These are phyloP conservation scores for Teratosphaeria zuluensis DNA, from an alignment of 2,329 filamentous ascomycete species.

Conservation along the genomic window DNA sequence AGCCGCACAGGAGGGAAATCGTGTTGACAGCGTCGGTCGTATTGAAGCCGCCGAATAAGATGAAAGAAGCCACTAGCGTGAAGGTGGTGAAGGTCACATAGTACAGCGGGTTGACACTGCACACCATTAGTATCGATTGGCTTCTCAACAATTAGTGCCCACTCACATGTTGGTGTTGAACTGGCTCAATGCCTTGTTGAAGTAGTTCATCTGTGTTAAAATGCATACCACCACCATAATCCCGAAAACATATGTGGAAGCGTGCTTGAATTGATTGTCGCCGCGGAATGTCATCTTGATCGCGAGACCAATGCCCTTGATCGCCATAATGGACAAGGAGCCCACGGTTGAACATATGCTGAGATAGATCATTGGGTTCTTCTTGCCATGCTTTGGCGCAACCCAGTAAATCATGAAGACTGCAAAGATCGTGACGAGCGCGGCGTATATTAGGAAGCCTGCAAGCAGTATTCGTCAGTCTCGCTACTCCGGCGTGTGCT, in stretches of 20 bases:
- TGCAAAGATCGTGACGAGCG: slow-evolving; percentile 71
- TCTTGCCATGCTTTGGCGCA: slow-evolving; percentile 80
- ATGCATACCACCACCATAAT: slow-evolving; percentile 92
- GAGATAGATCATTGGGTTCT: slow-evolving; percentile 90
- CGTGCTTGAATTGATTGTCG: slow-evolving; percentile 89
- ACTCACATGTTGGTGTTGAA: slow-evolving; percentile 95
- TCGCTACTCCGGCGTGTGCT: neutral
- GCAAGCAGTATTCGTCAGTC: neutral
- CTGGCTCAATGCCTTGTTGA: slow-evolving; percentile 95
- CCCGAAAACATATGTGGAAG: slow-evolving; percentile 94
- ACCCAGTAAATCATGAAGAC: slow-evolving; percentile 94
- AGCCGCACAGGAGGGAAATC: slow-evolving; percentile 82
- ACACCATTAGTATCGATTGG: neutral
- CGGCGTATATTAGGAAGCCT: slow-evolving; percentile 87
- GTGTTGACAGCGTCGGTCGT: slow-evolving; percentile 87
- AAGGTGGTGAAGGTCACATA: slow-evolving; percentile 96
- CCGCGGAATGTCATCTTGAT: slow-evolving; percentile 88
- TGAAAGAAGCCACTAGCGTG: slow-evolving; percentile 88
- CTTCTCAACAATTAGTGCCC: neutral
- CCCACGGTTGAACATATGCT: slow-evolving; percentile 97
- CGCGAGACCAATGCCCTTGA: slow-evolving; percentile 97
- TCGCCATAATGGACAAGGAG: slow-evolving; percentile 96
- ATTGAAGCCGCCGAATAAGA: slow-evolving; percentile 93
- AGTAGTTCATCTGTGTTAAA: slow-evolving; percentile 98
- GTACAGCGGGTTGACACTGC: slow-evolving; percentile 86